Evolutionary conservation across 495 filamentous ascomycete species (phyloP).

Genomic region (Tirmania nivea): DNA sequence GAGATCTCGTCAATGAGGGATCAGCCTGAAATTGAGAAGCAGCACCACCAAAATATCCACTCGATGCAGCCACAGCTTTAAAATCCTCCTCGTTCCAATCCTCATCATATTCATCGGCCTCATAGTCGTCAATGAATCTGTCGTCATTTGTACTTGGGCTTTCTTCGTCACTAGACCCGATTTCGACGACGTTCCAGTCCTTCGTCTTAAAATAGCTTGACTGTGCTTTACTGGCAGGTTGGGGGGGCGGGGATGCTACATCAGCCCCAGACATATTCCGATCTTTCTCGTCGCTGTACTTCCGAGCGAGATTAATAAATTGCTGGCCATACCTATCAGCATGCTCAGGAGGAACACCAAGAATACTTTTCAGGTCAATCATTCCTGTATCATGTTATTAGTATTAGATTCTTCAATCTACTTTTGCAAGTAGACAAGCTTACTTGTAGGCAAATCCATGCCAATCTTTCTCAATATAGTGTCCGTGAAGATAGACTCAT

Average conservation of each 20-base stretch:
- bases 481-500: constrained; percentile 52
- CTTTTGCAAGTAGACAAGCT: constrained; percentile 9
- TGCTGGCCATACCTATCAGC: background rate
- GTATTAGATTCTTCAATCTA: background rate
- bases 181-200: background rate
- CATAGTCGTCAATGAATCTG: background rate
- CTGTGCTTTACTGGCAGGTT: background rate
- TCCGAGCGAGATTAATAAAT: background rate
- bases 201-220: background rate
- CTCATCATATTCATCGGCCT: background rate
- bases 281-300: background rate
- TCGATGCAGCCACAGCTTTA: background rate
- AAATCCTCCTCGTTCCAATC: background rate
- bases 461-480: constrained; percentile 63
- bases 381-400: background rate
- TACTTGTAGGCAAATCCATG: constrained; percentile 46
- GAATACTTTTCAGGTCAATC: background rate
- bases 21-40: background rate
- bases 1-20: background rate
- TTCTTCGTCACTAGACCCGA: background rate
- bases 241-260: background rate
- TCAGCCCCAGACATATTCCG: background rate
- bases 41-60: background rate
- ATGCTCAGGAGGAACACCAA: background rate
- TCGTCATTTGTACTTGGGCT: background rate